These are phyloP conservation scores for Calonectria ilicicola DNA, from an alignment of 2,329 filamentous ascomycete species.

Conservation along the genomic window DNA sequence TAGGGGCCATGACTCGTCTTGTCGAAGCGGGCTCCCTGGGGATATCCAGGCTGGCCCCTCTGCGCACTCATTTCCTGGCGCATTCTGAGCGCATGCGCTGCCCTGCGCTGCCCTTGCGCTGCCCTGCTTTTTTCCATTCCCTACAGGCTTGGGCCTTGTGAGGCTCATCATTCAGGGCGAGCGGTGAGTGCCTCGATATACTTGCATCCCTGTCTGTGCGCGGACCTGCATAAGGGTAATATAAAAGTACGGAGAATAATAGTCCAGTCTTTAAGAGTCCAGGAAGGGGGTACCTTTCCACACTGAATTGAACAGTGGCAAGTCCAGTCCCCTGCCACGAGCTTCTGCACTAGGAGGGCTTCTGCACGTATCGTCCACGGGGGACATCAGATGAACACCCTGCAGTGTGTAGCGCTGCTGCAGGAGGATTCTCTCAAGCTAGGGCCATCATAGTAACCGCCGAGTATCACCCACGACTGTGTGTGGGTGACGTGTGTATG, in stretches of 20 bases:
- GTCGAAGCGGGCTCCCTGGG: slow-evolving; percentile 24
- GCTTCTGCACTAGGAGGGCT: neutral
- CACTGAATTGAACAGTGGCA: neutral
- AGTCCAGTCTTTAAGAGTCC: neutral
- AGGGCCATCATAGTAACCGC: neutral
- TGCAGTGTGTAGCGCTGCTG: no score
- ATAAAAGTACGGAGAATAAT: slow-evolving; percentile 27
- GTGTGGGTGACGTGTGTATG: no score
- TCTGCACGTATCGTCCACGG: no score
- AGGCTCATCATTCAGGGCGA: neutral
- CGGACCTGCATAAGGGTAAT: slow-evolving; percentile 26
- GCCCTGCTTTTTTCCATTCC: neutral
- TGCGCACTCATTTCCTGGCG: slow-evolving; percentile 26
- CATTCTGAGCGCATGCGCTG: slow-evolving; percentile 5
- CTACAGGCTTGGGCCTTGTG: neutral
- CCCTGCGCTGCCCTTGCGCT: no score
- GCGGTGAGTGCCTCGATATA: slow-evolving; percentile 26
- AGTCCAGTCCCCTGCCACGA: neutral
- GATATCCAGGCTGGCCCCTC: slow-evolving; percentile 35
- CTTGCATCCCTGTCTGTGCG: slow-evolving; percentile 14
- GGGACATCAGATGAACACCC: slow-evolving; percentile 10
- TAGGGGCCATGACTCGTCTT: slow-evolving; percentile 28
- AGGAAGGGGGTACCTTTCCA: neutral
- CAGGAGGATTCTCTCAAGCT: neutral
- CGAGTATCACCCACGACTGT: neutral